Evolutionary conservation across 257 asterid genomes (phyloP), one percentile per base, ranked within the genome.

Genomic region (Scutellaria minor): DNA sequence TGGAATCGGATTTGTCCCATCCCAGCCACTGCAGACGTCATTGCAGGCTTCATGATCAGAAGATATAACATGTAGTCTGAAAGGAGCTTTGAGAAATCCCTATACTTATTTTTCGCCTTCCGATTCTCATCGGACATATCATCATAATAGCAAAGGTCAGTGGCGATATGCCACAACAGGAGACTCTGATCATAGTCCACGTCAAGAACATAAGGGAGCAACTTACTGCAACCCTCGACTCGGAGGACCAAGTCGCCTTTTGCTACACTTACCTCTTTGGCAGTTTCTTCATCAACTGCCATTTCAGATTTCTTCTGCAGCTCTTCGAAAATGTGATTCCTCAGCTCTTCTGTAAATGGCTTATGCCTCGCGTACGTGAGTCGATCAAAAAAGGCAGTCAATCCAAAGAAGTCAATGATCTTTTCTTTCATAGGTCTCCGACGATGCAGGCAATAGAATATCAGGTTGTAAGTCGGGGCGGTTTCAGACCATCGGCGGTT

Each of bases 21-120:
- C 0, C 91, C 95, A 1, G 85, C 85, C 27, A 88, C 90, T 12
- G 79, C 76, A 4, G 88, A 75, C 85, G 83, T 78, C 89, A 86
- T 64, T 1, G 82, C 73, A 0, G 88, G 90, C 85, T 84, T 83
- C 86, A 84, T 79, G 6, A 88, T 73, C n/a, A 86, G 77, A 11
- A 86, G 86, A 57, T 83, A 84, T 27, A 86, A n/a, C 90, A 88
- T 85, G 74, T 84, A 88, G 41, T 84, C 89, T 0, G 89, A 86
- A 7, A 88, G 85, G 22, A 75, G n/a, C 85, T 84, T 85, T 22
- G 88, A 80, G 64, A 77, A 46, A 0, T 68, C 64, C 5, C 67
- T 40, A 76, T 64, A 13, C 15, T 41, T 22, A n/a, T 56, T 22
- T 7, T 55, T 41, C 15, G 1, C n/a, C 15, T 50, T 31, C 46